Base-by-base conservation (phyloP, 2,329 filamentous ascomycete genomes). In the Myriosclerotinia curreyana region DNA sequence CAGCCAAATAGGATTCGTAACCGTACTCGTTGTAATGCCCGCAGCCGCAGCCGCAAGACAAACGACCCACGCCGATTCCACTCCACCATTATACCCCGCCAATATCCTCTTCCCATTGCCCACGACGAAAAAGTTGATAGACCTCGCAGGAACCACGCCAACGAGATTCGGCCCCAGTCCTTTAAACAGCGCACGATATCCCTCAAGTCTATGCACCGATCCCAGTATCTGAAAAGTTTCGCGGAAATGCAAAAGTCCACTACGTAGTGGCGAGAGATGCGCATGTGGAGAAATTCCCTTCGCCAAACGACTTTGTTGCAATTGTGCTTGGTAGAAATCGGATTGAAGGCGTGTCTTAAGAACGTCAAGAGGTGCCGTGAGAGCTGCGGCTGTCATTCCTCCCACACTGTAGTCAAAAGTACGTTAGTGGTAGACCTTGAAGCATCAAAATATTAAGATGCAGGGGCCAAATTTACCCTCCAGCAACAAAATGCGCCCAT, bases 1-100 rank as follows among this genome's bases (percentile, higher is more conserved):
- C 68, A 98, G 84, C 93, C 93, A 98, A 73, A 98, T 96, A 1
- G 93, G 93, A 76, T 97, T 97, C 46, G 93, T 98, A 28, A 89
- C 91, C 0, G 94, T 97, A 54, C 91, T 91, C 0, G 94, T 97
- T 8, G 88, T 87, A 51, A 97, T 84, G 2, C 93, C 93, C 0
- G 93, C 92, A 20, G 83, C 81, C 1, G 90, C 86, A 6, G 90
- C 93, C 1, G 92, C 88, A 54, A 84, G 79, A 11, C 96, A 81
- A 75, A 96, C 92, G 14, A 96, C 87, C 81, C 85, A 89, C 0
- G 89, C 83, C 17, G 86, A 84, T 73, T 92, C 85, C 70, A 86
- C 75, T 56, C 88, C 86, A 77, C 94, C 92, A 74, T 91, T 86
- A 71, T 88, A 83, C 60, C 91, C 83, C 34, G 89, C 87, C 66